phyloP scores from a whole-genome alignment of 768 basidiomycete species.

The Rhodotorula paludigena region DNA sequence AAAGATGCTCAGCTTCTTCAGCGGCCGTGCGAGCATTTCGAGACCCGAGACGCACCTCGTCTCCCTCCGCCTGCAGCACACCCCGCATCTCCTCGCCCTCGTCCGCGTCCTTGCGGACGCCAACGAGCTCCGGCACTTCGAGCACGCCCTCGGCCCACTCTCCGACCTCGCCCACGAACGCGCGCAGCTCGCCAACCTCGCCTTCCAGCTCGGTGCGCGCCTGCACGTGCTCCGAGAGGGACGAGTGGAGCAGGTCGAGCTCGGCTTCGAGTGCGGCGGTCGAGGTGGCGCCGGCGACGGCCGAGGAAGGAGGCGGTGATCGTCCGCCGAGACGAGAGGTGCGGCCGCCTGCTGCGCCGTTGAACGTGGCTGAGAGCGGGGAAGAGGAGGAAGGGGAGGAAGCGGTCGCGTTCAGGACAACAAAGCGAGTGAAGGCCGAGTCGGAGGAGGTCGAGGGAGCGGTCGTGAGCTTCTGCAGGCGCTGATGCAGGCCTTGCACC shows the following conservation, averaged over 20 bases:
- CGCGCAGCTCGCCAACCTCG: conserved; percentile 9
- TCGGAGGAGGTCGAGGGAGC: conserved; percentile 8
- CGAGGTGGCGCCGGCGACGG: background rate
- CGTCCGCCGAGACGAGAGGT: background rate
- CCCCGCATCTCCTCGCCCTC: conserved; percentile 1
- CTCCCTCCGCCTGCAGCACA: background rate
- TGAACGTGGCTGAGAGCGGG: background rate
- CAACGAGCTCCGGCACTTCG: conserved; percentile 4
- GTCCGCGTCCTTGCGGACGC: background rate
- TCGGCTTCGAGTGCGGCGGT: conserved; percentile 6
- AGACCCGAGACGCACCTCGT: conserved; percentile 1
- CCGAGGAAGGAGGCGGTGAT: background rate
- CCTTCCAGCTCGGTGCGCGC: background rate
- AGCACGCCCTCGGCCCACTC: conserved; percentile 18
- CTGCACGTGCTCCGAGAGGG: background rate
- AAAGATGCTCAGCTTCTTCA: background rate
- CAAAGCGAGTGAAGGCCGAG: conserved; percentile 10
- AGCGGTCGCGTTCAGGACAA: conserved; percentile 8
- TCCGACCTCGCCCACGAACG: conserved; percentile 23
- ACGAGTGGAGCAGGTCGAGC: conserved; percentile 2
- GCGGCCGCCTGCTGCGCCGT: background rate
- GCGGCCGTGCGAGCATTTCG: too few species aligned
- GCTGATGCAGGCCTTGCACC: conserved; percentile 2
- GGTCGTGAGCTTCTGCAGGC: conserved; percentile 25
- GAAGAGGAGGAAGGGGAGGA: background rate